Conservation (phyloP, 2,329 filamentous ascomycete species). For the Lithohypha guttulata region DNA sequence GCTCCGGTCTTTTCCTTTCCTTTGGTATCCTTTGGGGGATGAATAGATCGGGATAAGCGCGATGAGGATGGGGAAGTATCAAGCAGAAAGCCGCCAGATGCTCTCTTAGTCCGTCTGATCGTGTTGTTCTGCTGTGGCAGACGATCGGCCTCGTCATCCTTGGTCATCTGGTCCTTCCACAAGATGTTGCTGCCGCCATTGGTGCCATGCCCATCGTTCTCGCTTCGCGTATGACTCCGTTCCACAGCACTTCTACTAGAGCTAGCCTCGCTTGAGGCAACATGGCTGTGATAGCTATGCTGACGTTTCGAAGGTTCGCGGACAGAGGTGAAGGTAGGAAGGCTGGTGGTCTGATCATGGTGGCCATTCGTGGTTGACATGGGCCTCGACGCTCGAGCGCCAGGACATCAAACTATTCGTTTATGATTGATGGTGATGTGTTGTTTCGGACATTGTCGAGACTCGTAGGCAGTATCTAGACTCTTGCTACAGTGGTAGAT, state of each 20-base stretch:
- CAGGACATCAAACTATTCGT: too few relatives aligned
- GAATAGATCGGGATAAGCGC: slow-evolving; percentile 23
- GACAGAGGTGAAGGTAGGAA: slow-evolving; percentile 16
- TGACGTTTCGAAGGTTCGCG: slow-evolving; percentile 7
- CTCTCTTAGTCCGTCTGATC: slow-evolving; percentile 2
- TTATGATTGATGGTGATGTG: too few relatives aligned
- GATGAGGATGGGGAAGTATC: slow-evolving; percentile 30
- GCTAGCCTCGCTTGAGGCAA: slow-evolving; percentile 6
- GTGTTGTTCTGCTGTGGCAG: slow-evolving; percentile 5
- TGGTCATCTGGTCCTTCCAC: too few relatives aligned
- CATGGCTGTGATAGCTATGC: background rate
- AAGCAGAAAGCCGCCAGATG: slow-evolving; percentile 36
- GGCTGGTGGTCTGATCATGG: slow-evolving; percentile 8
- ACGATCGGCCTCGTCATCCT: slow-evolving; percentile 5
- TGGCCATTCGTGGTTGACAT: slow-evolving; percentile 10
- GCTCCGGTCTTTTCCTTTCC: slow-evolving; percentile 31
- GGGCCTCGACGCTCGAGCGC: background rate
- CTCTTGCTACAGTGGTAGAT: too few relatives aligned
- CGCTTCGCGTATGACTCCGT: slow-evolving; percentile 11
- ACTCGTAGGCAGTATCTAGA: too few relatives aligned
- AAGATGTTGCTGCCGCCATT: slow-evolving; percentile 7
- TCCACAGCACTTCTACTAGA: slow-evolving; percentile 2
- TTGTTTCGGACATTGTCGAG: too few relatives aligned
- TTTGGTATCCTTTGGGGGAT: slow-evolving; percentile 25
- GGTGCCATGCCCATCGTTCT: slow-evolving; percentile 7